Evolutionary conservation across 768 basidiomycete species (phyloP), one percentile per base, ranked within the genome.

Genomic region (Lepiota venenata): DNA sequence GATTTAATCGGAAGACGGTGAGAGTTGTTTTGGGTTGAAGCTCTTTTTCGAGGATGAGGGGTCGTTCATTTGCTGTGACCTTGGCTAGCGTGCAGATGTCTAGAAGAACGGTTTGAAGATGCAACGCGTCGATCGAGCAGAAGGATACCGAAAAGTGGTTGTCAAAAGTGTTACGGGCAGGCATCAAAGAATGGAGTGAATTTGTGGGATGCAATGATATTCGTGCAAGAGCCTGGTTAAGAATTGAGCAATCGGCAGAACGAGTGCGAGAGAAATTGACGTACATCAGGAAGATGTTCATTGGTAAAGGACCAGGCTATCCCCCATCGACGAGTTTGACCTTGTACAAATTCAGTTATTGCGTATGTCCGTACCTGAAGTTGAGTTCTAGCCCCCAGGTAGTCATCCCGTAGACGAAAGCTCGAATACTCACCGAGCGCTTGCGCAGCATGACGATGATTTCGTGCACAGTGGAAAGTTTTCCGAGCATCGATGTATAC

Each of bases 401-500:
- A 15, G 40, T 18, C 7, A 29, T 59, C 21, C 7, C n/a, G 54
- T 25, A 10, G 11, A 45, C 45, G 25, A 22, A 38, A 36, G 1
- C 16, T 5, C 27, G n/a, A 21, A 47, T 29, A 76, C 79, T 4
- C 59, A 53, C 47, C 62, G 63, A 48, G 12, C 67, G 59, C 35
- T 76, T 76, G 18, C 97, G 69, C 0, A 76, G 65, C 1, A 71
- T 71, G 0, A 93, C 80, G 6, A 98, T 29, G 14, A 55, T 68
- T 2, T 80, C 69, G 0, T 69, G 66, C 2, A 98, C 74, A 2
- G 92, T 92, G 0, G 88, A 81, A 67, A 87, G 73, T 61, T 93
- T 96, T 2, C 96, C 96, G 0, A 98, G 77, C 81, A 98, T 87
- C 4, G 91, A 92, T 0, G 95, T 94, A 62, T 85, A 98, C 96